phyloP scores from a whole-genome alignment of 208 protist genomes.

The Lotmaria passim region DNA sequence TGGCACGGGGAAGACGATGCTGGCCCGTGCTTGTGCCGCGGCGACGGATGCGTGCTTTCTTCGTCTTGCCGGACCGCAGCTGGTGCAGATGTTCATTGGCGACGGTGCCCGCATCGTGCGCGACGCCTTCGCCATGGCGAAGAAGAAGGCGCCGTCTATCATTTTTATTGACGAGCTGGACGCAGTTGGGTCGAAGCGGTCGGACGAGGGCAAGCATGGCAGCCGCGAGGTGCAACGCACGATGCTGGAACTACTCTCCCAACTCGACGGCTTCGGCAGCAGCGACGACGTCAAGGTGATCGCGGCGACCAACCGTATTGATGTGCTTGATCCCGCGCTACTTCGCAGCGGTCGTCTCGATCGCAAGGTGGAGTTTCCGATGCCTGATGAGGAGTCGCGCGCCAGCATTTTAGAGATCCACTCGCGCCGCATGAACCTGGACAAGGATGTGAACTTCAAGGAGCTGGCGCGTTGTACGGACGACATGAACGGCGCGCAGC shows the following conservation, averaged over 20 bases:
- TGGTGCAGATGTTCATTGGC: slow-evolving; percentile 98
- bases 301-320: slow-evolving; percentile 99
- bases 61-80: slow-evolving; percentile 99
- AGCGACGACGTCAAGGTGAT: slow-evolving; percentile 99
- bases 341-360: slow-evolving; percentile 99
- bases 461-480: slow-evolving; percentile 99
- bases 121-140: slow-evolving; percentile 99
- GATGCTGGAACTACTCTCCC: slow-evolving; percentile 99
- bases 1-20: slow-evolving; percentile 97
- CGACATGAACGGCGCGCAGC: slow-evolving; percentile 99
- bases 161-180: slow-evolving; percentile 99
- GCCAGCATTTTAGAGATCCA: slow-evolving; percentile 99
- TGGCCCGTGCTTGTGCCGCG: slow-evolving; percentile 99
- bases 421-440: slow-evolving; percentile 98
- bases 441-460: slow-evolving; percentile 98
- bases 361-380: slow-evolving; percentile 99
- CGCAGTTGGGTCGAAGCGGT: slow-evolving; percentile 99
- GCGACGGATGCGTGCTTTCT: slow-evolving; percentile 99
- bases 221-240: slow-evolving; percentile 99
- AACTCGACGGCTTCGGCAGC: slow-evolving; percentile 99
- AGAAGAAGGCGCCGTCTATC: slow-evolving; percentile 99
- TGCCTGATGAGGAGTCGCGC: slow-evolving; percentile 98
- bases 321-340: slow-evolving; percentile 99
- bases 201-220: slow-evolving; percentile 97
- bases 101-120: slow-evolving; percentile 99